These are phyloP conservation scores for Candida wancherniae DNA, from an alignment of 805 yeast species.

Conservation along the genomic window DNA sequence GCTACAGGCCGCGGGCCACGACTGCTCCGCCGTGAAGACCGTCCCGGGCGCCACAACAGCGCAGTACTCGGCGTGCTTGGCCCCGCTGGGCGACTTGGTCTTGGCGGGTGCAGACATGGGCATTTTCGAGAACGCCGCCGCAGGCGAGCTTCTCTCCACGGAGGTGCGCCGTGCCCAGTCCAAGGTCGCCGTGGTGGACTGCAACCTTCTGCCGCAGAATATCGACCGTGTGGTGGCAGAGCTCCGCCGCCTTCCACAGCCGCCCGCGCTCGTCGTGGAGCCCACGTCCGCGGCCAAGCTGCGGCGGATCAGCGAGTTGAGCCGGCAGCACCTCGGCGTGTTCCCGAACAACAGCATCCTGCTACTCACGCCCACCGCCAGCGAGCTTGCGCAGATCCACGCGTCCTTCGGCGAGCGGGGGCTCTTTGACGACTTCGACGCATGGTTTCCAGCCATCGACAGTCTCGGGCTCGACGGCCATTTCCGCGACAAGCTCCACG, in stretches of 20 bases:
- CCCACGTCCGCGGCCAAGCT: conserved; percentile 77
- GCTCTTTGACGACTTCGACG: conserved; percentile 46
- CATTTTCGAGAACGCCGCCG: conserved; percentile 48
- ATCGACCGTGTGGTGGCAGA: conserved; percentile 18
- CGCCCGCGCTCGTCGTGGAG: conserved; percentile 49
- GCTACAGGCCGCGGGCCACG: conserved; percentile 24
- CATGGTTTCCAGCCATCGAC: conserved; percentile 76
- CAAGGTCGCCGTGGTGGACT: conserved; percentile 54
- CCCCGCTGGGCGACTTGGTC: conserved; percentile 54
- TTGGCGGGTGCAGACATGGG: conserved; percentile 85
- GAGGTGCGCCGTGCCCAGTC: conserved; percentile 44
- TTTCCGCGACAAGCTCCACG: conserved; percentile 44
- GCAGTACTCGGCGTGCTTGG: conserved; percentile 69
- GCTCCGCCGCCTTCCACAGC: conserved; percentile 5
- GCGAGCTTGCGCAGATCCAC: conserved; percentile 56
- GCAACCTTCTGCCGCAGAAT: conserved; percentile 53
- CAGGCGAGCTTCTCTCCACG: conserved; percentile 29
- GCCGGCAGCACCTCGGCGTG: conserved; percentile 26
- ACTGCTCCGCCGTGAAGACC: conserved; percentile 37
- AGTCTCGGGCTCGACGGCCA: conserved; percentile 44
- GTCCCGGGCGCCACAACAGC: conserved; percentile 43
- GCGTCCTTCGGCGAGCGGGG: conserved; percentile 40
- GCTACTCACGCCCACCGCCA: conserved; percentile 63
- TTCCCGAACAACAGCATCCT: conserved; percentile 46
- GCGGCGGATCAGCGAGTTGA: conserved; percentile 36